Conservation (phyloP, 129 eudicot genomes). For the Pseudognaphalium luteoalbum region DNA sequence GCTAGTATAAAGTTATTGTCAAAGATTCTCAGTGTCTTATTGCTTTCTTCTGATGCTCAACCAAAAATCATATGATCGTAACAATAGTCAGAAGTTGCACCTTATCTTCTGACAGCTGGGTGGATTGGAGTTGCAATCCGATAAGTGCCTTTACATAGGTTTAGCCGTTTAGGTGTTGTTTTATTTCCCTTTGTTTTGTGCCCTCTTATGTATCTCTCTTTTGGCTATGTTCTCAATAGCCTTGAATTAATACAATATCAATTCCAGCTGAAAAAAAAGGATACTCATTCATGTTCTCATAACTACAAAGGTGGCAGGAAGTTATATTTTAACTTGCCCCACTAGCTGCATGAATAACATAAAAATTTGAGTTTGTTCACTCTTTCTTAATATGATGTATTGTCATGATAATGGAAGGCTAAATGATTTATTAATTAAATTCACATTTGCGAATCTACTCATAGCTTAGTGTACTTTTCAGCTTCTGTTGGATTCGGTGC, state of each 20-base stretch:
- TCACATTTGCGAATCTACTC: slow-evolving; percentile 12
- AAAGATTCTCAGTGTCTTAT: background rate
- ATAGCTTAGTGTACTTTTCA: slow-evolving; percentile 38
- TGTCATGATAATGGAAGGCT: slow-evolving; percentile 8
- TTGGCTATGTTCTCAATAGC: too few species aligned
- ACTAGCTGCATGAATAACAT: slow-evolving; percentile 9
- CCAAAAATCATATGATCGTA: background rate
- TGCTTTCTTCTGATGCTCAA: slow-evolving; percentile 3
- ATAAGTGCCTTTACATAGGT: too few species aligned
- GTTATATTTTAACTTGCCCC: background rate
- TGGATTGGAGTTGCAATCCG: too few species aligned
- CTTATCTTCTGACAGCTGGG: slow-evolving; percentile 7
- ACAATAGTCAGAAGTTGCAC: background rate
- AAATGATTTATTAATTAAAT: slow-evolving; percentile 4
- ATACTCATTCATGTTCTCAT: slow-evolving; percentile 8
- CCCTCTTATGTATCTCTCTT: too few species aligned
- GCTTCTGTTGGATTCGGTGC: slow-evolving; percentile 77
- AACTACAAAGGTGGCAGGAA: slow-evolving; percentile 14
- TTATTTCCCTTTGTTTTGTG: too few species aligned
- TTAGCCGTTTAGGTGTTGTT: too few species aligned
- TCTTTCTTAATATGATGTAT: background rate
- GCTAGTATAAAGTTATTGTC: slow-evolving; percentile 14
- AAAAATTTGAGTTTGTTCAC: slow-evolving; percentile 8
- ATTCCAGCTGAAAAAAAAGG: background rate
- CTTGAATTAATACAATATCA: too few species aligned